Evolutionary conservation across 2,329 filamentous ascomycete species (phyloP).

Genomic region (Trichophyton equinum): DNA sequence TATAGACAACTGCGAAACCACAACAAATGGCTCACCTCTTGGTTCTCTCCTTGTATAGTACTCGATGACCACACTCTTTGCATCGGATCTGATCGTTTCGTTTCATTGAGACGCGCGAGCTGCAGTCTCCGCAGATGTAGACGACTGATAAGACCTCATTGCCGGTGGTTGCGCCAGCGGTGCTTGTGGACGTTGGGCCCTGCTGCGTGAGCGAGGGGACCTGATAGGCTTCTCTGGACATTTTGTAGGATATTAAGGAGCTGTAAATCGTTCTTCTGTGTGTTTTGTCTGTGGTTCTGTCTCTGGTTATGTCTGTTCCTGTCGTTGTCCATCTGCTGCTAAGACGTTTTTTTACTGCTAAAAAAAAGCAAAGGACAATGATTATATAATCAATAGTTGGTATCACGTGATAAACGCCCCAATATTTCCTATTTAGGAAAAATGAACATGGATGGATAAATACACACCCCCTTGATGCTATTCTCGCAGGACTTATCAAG

Average conservation of each 20-base stretch:
- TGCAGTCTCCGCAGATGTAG: conserved; percentile 77
- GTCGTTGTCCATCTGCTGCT: background rate
- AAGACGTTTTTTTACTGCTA: too few relatives aligned
- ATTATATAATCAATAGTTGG: too few relatives aligned
- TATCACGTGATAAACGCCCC: too few relatives aligned
- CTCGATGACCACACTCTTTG: conserved; percentile 85
- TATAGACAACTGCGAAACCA: conserved; percentile 3
- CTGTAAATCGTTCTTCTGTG: background rate
- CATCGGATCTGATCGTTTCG: conserved; percentile 72
- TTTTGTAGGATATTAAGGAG: conserved; percentile 17
- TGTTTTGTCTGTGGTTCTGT: background rate
- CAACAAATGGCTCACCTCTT: conserved; percentile 58
- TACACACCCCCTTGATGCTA: too few relatives aligned
- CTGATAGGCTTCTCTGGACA: conserved; percentile 69
- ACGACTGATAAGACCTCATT: conserved; percentile 46
- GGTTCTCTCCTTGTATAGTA: conserved; percentile 94
- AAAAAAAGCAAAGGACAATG: too few relatives aligned
- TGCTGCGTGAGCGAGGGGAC: conserved; percentile 46
- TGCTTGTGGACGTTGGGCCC: conserved; percentile 29
- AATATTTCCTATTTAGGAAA: too few relatives aligned
- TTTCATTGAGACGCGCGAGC: conserved; percentile 60
- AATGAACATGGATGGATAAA: too few relatives aligned
- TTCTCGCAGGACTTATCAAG: too few relatives aligned
- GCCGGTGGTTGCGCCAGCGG: conserved; percentile 27
- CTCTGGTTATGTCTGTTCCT: background rate